phyloP scores from a whole-genome alignment of 345 rosid species.

The Ricinus communis region DNA sequence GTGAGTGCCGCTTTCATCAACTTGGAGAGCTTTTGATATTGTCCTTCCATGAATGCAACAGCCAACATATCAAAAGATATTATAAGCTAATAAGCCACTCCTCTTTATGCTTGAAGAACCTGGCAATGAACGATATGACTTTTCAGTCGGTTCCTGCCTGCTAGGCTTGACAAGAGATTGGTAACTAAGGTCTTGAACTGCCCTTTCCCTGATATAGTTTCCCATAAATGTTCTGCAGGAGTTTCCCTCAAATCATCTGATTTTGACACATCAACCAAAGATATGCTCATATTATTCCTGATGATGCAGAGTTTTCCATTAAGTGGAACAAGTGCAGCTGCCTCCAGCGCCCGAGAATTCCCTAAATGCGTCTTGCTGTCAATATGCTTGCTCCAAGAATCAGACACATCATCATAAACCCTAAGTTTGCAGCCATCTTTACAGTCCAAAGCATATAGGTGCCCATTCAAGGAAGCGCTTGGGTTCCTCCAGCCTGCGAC shows the following conservation, averaged over 20 bases:
- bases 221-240: conserved; percentile 63
- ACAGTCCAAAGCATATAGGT: conserved; percentile 70
- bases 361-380: conserved; percentile 74
- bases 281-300: conserved; percentile 71
- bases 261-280: conserved; percentile 57
- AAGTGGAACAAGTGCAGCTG: conserved; percentile 67
- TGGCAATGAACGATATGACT: conserved; percentile 79
- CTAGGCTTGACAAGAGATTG: conserved; percentile 65
- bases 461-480: conserved; percentile 52
- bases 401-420: conserved; percentile 60
- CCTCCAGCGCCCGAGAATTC: conserved; percentile 62
- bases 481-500: conserved; percentile 82
- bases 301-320: conserved; percentile 66
- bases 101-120: conserved; percentile 59
- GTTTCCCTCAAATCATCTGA: conserved; percentile 42
- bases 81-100: conserved; percentile 12
- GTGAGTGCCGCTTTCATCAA: background rate
- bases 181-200: conserved; percentile 65
- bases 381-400: conserved; percentile 66
- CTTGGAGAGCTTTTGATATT: background rate
- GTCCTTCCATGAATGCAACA: background rate
- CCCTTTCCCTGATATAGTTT: conserved; percentile 60
- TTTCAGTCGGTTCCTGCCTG: conserved; percentile 64
- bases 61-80: conserved; percentile 11
- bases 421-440: conserved; percentile 74